phyloP scores from a whole-genome alignment of 352 stramenopile genomes.

The Aphanomyces astaci region DNA sequence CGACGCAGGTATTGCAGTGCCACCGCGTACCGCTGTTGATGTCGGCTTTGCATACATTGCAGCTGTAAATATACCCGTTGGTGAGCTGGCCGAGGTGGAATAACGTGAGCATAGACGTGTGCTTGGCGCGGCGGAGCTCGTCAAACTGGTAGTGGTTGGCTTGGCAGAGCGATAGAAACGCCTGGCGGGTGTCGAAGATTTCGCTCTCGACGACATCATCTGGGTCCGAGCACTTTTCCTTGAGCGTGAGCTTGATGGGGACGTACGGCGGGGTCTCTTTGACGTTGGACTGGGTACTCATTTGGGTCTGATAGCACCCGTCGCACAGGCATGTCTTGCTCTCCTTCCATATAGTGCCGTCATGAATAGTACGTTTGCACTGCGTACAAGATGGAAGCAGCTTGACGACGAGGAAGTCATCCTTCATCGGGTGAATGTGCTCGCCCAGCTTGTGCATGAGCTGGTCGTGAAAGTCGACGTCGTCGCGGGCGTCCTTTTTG shows the following conservation, averaged over 20 bases:
- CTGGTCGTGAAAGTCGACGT: slow-evolving; percentile 58
- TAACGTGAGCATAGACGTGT: slow-evolving; percentile 99
- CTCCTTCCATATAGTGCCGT: slow-evolving; percentile 61
- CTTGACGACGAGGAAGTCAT: slow-evolving; percentile 85
- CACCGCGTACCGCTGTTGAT: slow-evolving; percentile 81
- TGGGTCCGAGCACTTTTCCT: slow-evolving; percentile 62
- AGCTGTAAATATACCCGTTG: slow-evolving; percentile 83
- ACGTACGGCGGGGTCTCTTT: slow-evolving; percentile 30
- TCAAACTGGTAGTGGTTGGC: slow-evolving; percentile 99
- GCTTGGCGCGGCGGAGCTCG: slow-evolving; percentile 95
- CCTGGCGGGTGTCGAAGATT: slow-evolving; percentile 95
- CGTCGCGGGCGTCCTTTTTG: slow-evolving; percentile 38
- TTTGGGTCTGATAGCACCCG: slow-evolving; percentile 41
- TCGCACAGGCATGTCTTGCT: slow-evolving; percentile 62
- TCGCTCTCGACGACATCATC: slow-evolving; percentile 83
- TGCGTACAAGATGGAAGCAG: slow-evolving; percentile 72
- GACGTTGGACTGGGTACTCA: slow-evolving; percentile 34
- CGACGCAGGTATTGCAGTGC: slow-evolving; percentile 82
- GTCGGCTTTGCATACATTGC: slow-evolving; percentile 75
- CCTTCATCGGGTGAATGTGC: slow-evolving; percentile 85
- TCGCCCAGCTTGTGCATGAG: slow-evolving; percentile 82
- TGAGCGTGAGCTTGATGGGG: slow-evolving; percentile 39
- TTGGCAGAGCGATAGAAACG: slow-evolving; percentile 95
- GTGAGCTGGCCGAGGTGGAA: slow-evolving; percentile 97
- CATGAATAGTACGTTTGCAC: slow-evolving; percentile 68